These are phyloP conservation scores for Bolboschoenoplectus hybrid DNA, from an alignment of 202 grass and related monocot genomes.

Conservation along the genomic window DNA sequence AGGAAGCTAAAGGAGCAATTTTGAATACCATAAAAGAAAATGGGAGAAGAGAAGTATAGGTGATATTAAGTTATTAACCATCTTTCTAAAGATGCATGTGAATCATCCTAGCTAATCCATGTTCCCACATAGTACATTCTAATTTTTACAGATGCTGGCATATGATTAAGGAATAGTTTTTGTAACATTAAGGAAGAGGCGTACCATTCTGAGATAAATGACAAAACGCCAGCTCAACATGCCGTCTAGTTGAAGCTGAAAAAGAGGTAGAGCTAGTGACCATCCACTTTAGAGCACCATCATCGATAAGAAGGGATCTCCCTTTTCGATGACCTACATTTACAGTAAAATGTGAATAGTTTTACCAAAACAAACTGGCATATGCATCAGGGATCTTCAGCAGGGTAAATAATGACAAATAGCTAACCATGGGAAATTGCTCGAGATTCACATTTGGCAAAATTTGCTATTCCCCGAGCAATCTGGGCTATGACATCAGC, in stretches of 20 bases:
- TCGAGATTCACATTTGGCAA: conserved; percentile 98
- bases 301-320: conserved; percentile 86
- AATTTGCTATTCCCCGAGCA: conserved; percentile 91
- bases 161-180: background rate
- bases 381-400: conserved; percentile 4
- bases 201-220: conserved; percentile 94
- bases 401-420: conserved; percentile 30
- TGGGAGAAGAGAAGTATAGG: background rate
- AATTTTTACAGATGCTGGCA: background rate
- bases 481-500: conserved; percentile 92
- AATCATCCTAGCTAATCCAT: background rate
- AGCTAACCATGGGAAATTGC: conserved; percentile 76
- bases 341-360: conserved; percentile 16
- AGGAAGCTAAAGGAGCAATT: conserved; percentile 11
- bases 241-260: conserved; percentile 60
- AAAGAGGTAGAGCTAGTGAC: conserved; percentile 60
- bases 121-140: background rate
- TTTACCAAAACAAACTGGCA: conserved; percentile 29
- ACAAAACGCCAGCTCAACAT: conserved; percentile 87
- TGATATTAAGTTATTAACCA: conserved; percentile 1
- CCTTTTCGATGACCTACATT: conserved; percentile 75
- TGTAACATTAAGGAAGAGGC: conserved; percentile 13
- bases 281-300: conserved; percentile 74
- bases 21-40: background rate
- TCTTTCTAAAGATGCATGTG: background rate